These are phyloP conservation scores for Rhazya stricta DNA, from an alignment of 257 asterid genomes.

Conservation along the genomic window DNA sequence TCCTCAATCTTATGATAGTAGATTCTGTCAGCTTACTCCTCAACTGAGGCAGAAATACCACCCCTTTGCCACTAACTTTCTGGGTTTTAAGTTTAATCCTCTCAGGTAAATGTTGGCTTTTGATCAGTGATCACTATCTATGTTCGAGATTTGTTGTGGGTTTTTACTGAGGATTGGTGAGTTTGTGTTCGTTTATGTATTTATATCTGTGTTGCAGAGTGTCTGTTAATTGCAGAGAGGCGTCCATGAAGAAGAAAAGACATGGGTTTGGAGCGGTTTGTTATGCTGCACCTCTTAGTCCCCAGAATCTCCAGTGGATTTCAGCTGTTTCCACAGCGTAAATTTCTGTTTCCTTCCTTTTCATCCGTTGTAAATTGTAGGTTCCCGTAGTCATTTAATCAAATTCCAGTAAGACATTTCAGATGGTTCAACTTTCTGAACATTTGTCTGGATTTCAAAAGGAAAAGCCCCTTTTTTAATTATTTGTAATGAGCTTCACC, in stretches of 20 bases:
- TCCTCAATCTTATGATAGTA: conserved; percentile 9
- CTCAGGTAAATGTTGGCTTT: conserved; percentile 6
- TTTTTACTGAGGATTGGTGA: neutral
- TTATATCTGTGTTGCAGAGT: conserved; percentile 34
- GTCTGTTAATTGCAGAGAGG: conserved; percentile 15
- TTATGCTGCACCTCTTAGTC: conserved; percentile 48
- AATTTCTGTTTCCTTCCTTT: conserved; percentile 19
- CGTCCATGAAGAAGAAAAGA: conserved; percentile 31
- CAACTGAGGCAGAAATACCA: neutral
- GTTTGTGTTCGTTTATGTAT: neutral
- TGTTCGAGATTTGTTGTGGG: neutral
- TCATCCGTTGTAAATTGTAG: neutral
- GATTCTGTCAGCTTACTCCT: conserved; percentile 2
- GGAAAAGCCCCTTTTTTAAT: neutral
- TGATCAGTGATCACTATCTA: neutral
- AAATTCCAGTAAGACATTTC: neutral
- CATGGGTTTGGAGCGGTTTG: conserved; percentile 52
- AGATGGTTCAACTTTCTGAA: neutral
- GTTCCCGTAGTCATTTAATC: neutral
- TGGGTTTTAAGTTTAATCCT: conserved; percentile 14
- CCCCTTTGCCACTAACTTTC: neutral
- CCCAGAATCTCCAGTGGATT: conserved; percentile 65
- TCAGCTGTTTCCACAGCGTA: conserved; percentile 63
- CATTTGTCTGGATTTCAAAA: neutral
- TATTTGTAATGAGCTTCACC: neutral